phyloP scores from a whole-genome alignment of 192 early-diverging fungal genomes.

The Mortierella alpina region DNA sequence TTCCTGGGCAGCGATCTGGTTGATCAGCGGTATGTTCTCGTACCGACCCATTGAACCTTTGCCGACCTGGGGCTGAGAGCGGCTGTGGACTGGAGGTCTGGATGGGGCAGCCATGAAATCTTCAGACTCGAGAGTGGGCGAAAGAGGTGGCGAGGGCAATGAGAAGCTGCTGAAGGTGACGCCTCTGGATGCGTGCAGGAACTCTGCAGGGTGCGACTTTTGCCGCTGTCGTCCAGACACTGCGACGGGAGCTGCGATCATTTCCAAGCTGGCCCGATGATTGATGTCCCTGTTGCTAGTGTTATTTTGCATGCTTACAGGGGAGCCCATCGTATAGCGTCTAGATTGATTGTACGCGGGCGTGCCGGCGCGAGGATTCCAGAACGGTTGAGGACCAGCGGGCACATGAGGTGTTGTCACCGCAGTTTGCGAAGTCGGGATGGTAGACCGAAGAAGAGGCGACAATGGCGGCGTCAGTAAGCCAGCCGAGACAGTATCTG shows the following conservation, averaged over 20 bases:
- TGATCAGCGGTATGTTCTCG: not conserved
- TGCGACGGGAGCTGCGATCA: too few relatives aligned
- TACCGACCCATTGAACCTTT: not conserved
- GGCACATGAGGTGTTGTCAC: too few relatives aligned
- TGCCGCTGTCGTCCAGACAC: too few relatives aligned
- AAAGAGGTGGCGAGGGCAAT: not conserved
- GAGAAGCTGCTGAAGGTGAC: too few relatives aligned
- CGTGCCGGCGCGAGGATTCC: not conserved
- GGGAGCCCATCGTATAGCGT: too few relatives aligned
- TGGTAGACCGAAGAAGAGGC: constrained; percentile 16
- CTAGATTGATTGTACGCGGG: too few relatives aligned
- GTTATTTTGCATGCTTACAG: too few relatives aligned
- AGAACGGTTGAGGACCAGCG: not conserved
- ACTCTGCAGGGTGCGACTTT: too few relatives aligned
- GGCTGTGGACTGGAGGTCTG: not conserved
- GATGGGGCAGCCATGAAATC: not conserved
- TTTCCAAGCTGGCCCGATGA: too few relatives aligned
- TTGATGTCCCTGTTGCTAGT: too few relatives aligned
- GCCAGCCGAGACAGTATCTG: not conserved
- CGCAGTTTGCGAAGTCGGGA: not conserved
- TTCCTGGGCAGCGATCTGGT: not conserved
- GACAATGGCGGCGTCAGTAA: constrained; percentile 22
- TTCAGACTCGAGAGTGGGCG: not conserved
- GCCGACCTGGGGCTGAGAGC: constrained; percentile 2
- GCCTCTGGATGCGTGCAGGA: too few relatives aligned